These are phyloP conservation scores for Cornus kousa DNA, from an alignment of 148 eudicot genomes.

Conservation along the genomic window DNA sequence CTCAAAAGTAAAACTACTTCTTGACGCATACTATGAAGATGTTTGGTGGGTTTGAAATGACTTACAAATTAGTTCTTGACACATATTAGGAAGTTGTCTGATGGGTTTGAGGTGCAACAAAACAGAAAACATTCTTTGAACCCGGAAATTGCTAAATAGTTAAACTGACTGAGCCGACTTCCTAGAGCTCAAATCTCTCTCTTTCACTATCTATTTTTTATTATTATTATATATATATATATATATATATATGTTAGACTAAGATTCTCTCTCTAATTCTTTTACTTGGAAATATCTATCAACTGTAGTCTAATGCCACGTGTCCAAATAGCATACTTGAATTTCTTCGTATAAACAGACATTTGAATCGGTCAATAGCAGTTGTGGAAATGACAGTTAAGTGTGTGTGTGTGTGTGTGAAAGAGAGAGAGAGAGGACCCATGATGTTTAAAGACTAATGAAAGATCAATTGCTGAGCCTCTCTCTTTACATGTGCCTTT, in stretches of 20 bases:
- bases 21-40: not conserved
- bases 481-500: not conserved
- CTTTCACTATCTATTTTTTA: too few species aligned
- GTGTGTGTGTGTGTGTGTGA: not conserved
- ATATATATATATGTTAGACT: too few species aligned
- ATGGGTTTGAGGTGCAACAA: not conserved
- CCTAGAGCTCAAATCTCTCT: too few species aligned
- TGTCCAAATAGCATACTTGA: not conserved
- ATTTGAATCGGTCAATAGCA: constrained; percentile 10
- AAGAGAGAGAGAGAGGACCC: constrained; percentile 7
- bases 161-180: too few species aligned
- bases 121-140: not conserved
- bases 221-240: too few species aligned
- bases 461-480: not conserved
- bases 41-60: not conserved
- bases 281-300: not conserved
- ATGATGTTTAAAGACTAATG: constrained; percentile 4
- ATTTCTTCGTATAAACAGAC: not conserved
- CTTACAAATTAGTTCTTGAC: not conserved
- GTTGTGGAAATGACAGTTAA: constrained; percentile 1
- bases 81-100: constrained; percentile 1
- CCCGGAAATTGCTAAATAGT: too few species aligned
- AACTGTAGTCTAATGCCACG: not conserved
- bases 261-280: not conserved
- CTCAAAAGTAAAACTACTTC: not conserved